Evolutionary conservation across 1,284 basidiomycete genomes (phyloP), one percentile per base, ranked within the genome.

Genomic region (Crepidotus sp.): DNA sequence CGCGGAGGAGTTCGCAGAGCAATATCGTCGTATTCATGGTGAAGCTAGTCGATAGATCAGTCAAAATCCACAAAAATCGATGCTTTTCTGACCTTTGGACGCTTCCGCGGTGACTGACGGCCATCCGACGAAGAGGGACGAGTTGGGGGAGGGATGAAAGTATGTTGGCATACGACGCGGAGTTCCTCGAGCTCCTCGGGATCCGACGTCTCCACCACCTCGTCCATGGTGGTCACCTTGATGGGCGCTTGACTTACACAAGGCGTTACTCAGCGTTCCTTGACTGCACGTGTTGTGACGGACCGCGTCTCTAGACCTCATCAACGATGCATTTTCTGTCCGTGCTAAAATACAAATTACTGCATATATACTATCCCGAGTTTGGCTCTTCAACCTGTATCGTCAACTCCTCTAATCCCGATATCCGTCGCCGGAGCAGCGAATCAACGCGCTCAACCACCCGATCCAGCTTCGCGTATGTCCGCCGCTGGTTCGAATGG

Each of bases 381-480:
- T 33, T 29, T 3, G 35, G 27, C 39, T 53, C 54, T 30, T 84
- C 83, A 17, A 94, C 73, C 61, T 97, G 93, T 51, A 97, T 83
- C 1, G 85, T 86, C 46, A 97, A 61, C 63, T 96, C 90, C 48
- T 84, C 82, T 30, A 97, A 62, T 14, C 88, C 91, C 3, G 71
- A 66, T 60, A 97, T 90, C 53, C 72, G 73, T 46, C 70, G 68
- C 54, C 80, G 74, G 50, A 97, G 59, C 17, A 88, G 62, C 22
- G 69, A 65, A 55, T 92, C 80, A 6, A 96, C 91, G 19, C 77
- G 70, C 57, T 80, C 76, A 14, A 84, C 74, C 10, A 93, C 80
- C 33, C 74, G 70, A 47, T 92, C 84, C 13, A 86, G 61, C 49
- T 71, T 76, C 14, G 73, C 68, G 60, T 77, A 80, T 10, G 72